phyloP scores from a whole-genome alignment of 805 yeast species.

The Kregervanrija fluxuum region DNA sequence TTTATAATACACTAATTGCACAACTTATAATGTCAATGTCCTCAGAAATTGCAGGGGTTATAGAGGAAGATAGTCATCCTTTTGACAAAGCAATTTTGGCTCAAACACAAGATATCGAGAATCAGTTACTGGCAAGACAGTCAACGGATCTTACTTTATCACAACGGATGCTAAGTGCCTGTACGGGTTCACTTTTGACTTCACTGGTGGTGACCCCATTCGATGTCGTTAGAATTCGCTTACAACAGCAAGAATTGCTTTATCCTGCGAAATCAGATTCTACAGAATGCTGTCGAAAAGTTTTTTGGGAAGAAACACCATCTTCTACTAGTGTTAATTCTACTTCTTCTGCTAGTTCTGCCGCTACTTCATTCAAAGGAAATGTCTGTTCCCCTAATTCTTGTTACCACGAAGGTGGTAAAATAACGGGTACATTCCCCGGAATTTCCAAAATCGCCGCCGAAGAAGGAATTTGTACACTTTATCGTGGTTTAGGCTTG shows the following conservation, averaged over 20 bases:
- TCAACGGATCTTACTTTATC: slow-evolving; percentile 34
- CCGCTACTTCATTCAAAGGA: slow-evolving; percentile 18
- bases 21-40: slow-evolving; percentile 28
- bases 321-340: slow-evolving; percentile 2
- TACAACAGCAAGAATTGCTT: slow-evolving; percentile 68
- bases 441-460: slow-evolving; percentile 61
- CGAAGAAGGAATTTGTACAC: slow-evolving; percentile 66
- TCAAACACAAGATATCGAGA: not conserved
- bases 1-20: no score
- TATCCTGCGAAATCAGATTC: slow-evolving; percentile 27
- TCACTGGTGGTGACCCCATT: slow-evolving; percentile 73
- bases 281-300: slow-evolving; percentile 30
- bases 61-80: slow-evolving; percentile 28
- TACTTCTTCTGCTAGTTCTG: slow-evolving; percentile 10
- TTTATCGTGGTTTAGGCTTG: slow-evolving; percentile 86
- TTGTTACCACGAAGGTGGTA: slow-evolving; percentile 33
- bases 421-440: slow-evolving; percentile 63
- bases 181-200: slow-evolving; percentile 66
- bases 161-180: slow-evolving; percentile 73
- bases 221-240: slow-evolving; percentile 69
- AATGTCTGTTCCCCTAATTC: slow-evolving; percentile 28
- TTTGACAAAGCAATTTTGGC: slow-evolving; percentile 1
- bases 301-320: slow-evolving; percentile 26
- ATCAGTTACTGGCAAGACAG: not conserved
- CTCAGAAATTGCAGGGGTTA: slow-evolving; percentile 34